Percentiles rank a stretch among this genome's conserved stretches.
phyloP scores from a whole-genome alignment of 306 rosid genomes.

The Vigna radiata region DNA sequence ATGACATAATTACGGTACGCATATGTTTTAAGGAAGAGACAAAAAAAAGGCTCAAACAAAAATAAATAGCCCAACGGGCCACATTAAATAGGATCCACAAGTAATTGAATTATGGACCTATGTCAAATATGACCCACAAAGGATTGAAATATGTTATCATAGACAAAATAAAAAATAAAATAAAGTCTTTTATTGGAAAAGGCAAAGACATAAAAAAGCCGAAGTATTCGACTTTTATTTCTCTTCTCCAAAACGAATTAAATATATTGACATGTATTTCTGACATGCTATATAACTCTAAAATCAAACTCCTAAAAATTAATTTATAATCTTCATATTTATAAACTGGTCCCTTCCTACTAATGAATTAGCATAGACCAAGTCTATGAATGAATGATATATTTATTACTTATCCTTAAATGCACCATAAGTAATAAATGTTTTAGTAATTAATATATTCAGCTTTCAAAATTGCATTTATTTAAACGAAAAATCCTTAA shows the following conservation, averaged over 20 bases:
- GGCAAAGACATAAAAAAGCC: no score
- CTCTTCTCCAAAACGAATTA: neutral
- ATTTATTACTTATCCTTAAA: no score
- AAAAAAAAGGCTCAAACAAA: neutral
- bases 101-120: neutral
- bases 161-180: neutral
- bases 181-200: no score
- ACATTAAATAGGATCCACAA: neutral
- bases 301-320: neutral
- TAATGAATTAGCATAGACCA: neutral
- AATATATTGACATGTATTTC: no score
- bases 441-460: no score
- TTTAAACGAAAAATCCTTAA: no score
- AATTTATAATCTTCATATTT: neutral
- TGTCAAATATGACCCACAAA: neutral
- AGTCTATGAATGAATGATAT: neutral
- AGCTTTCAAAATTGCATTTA: no score
- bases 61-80: neutral
- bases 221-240: neutral
- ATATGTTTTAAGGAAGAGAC: neutral
- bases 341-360: neutral
- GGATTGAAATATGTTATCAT: neutral
- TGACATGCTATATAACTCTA: no score
- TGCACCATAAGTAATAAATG: no score
- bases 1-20: neutral